Evolutionary conservation across 2,329 filamentous ascomycete genomes (phyloP), one percentile per base, ranked within the genome.

Genomic region (Capronia americana): DNA sequence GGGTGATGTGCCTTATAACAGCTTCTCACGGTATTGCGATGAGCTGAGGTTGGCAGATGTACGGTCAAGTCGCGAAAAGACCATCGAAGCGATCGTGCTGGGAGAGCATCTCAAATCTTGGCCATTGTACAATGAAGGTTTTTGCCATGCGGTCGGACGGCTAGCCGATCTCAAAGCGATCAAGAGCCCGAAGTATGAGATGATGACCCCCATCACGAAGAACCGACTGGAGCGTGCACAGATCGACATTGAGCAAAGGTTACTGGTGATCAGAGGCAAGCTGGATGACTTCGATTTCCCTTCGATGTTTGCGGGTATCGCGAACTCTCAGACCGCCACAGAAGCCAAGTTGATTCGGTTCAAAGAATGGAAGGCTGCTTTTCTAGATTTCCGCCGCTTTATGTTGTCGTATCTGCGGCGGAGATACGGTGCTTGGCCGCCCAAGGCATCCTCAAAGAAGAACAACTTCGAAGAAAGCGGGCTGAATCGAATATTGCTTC

Each of bases 221-320:
- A 90, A 92, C 72, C 87, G 91, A n/a, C 82, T 98, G 7, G 92
- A 95, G 74, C 87, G 92, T 67, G 90, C 93, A 1, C 88, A 91
- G 57, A 84, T 96, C 72, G 93, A 97, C 73, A 83, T 98, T 2
- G 84, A 90, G 38, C 88, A 87, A 67, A 87, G 92, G 23, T 86
- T 92, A 66, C 85, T 88, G 68, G 88, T 85, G 61, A 87, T 93
- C 70, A 90, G 91, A 70, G 80, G 82, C 34, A 89, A 91, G 51
- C 82, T 98, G n/a, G 88, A 91, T 65, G 88, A 92, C 68, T 98
- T 98, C 72, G 92, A 97, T 34, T 97, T 97, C 73, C 93, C 93
- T 0, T 91, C 92, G 0, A 82, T 98, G 4, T 98, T 97, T 75
- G 87, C 92, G 0, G 95, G 95, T 38, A 88, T 93, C 70, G 94